A percentile compares a stretch with the other conserved stretches of the same genome.
Evolutionary conservation across 2,329 filamentous ascomycete species (phyloP).

Genomic region (Emmonsia crescens): DNA sequence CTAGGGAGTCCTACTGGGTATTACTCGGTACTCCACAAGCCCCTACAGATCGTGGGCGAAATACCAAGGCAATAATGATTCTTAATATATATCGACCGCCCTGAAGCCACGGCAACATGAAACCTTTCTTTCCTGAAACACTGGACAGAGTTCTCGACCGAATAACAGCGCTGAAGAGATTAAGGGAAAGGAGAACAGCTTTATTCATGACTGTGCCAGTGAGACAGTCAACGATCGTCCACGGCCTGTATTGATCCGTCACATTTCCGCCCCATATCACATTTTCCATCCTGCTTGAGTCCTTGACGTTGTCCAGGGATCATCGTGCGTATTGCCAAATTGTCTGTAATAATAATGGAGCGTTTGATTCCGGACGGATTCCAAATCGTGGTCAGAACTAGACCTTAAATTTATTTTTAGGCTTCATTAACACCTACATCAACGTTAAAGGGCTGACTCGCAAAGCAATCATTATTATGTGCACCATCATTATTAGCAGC

Average conservation of each 20-base stretch:
- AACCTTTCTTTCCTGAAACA: not conserved
- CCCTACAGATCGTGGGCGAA: not conserved
- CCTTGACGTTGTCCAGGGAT: not conserved
- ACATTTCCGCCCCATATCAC: not conserved
- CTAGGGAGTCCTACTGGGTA: not conserved
- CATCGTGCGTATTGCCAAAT: not conserved
- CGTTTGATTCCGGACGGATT: not conserved
- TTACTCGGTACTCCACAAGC: not conserved
- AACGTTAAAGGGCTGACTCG: constrained; percentile 64
- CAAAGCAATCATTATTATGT: constrained; percentile 43
- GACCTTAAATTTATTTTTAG: constrained; percentile 54
- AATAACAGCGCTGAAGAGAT: not conserved
- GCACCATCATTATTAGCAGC: constrained; percentile 48
- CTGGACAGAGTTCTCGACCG: not conserved
- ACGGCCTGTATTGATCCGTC: not conserved
- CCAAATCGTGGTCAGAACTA: constrained; percentile 8
- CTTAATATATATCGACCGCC: not conserved
- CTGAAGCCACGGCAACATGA: not conserved
- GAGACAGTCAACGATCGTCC: not conserved
- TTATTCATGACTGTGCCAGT: not conserved
- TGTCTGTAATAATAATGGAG: not conserved
- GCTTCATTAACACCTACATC: constrained; percentile 58
- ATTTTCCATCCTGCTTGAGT: not conserved
- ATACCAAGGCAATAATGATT: not conserved
- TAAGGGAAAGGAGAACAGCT: not conserved